Conservation (phyloP, 2,329 filamentous ascomycete genomes). For the Cyphellophora europaea region DNA sequence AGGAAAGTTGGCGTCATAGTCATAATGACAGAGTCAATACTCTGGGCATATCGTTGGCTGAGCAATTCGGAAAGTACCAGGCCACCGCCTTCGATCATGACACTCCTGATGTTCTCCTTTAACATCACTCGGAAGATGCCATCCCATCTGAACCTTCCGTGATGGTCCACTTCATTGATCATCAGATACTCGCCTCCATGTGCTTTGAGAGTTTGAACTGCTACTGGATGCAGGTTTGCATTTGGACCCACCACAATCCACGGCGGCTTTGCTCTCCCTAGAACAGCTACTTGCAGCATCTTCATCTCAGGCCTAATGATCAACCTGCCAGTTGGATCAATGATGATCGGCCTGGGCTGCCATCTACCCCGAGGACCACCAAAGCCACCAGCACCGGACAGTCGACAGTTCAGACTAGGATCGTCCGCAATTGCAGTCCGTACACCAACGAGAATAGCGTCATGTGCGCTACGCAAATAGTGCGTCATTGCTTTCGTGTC, state of each 20-base stretch:
- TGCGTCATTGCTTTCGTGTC: slow-evolving; percentile 89
- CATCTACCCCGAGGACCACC: slow-evolving; percentile 38
- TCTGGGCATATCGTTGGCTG: slow-evolving; percentile 46
- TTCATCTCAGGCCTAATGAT: slow-evolving; percentile 49
- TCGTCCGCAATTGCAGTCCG: slow-evolving; percentile 79
- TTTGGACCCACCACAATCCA: slow-evolving; percentile 54
- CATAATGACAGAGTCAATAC: slow-evolving; percentile 71
- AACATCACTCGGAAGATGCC: slow-evolving; percentile 52
- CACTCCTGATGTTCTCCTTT: slow-evolving; percentile 55
- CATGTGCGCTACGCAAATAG: slow-evolving; percentile 71
- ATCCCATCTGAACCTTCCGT: slow-evolving; percentile 44
- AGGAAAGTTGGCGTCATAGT: slow-evolving; percentile 87
- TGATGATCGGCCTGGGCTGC: slow-evolving; percentile 72
- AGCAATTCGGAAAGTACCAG: slow-evolving; percentile 74
- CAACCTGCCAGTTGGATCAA: slow-evolving; percentile 76
- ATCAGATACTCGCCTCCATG: slow-evolving; percentile 38
- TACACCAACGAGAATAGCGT: slow-evolving; percentile 76
- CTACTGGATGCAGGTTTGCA: slow-evolving; percentile 36
- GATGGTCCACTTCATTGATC: slow-evolving; percentile 20
- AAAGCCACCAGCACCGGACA: slow-evolving; percentile 51
- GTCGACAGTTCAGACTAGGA: slow-evolving; percentile 74
- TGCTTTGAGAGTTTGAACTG: slow-evolving; percentile 34
- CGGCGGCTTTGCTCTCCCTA: slow-evolving; percentile 61
- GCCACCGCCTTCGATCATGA: slow-evolving; percentile 90
- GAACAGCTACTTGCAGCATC: slow-evolving; percentile 55